Evolutionary conservation across 2,329 filamentous ascomycete genomes (phyloP).

Genomic region (Botrytis aclada): DNA sequence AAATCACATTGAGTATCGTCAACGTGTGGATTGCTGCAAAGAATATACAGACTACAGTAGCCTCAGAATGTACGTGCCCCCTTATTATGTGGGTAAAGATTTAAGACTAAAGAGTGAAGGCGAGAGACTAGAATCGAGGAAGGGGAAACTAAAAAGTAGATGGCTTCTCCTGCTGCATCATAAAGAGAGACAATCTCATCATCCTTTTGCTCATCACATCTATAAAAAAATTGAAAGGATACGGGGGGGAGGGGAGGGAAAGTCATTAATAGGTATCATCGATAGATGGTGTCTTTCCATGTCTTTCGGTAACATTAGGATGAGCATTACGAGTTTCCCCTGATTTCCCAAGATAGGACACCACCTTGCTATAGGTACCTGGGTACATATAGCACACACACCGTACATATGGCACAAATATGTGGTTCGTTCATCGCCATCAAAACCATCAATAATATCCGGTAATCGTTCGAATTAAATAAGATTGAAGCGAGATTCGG

Average conservation of each 20-base stretch:
- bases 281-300: not conserved
- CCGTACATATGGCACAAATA: not conserved
- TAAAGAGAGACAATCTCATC: conserved; percentile 13
- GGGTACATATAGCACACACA: not conserved
- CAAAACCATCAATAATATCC: not conserved
- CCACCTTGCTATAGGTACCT: not conserved
- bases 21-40: not conserved
- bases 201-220: conserved; percentile 11
- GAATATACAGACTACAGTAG: not conserved
- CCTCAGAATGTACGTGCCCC: conserved; percentile 5
- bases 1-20: not conserved
- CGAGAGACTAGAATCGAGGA: not conserved
- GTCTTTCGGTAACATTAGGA: conserved; percentile 4
- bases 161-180: not conserved
- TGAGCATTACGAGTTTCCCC: conserved; percentile 6
- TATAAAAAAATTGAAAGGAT: not conserved
- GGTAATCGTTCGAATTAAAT: not conserved
- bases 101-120: not conserved
- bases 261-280: not conserved
- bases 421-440: not conserved
- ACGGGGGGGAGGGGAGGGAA: not conserved
- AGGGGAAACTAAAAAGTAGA: not conserved
- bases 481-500: not conserved
- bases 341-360: not conserved
- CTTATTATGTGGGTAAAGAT: not conserved